Evolutionary conservation across 1,139 yeast genomes (phyloP), one percentile per base, ranked within the genome.

Genomic region (Cylindricascospora bacillispora): DNA sequence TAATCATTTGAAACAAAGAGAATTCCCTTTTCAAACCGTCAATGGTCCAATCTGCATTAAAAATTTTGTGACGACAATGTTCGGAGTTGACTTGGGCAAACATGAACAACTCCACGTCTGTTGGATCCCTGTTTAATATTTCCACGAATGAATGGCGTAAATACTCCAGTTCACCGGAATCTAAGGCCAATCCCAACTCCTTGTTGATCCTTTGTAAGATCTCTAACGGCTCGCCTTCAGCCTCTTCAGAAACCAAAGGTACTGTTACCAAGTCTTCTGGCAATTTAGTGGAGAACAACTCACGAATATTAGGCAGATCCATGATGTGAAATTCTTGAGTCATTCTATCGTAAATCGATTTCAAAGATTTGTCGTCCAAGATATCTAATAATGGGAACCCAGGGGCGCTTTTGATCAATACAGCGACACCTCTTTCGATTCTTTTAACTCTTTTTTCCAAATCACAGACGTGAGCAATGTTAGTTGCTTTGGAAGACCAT

Each of bases 81-180:
- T 92, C 99, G 13, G 97, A 85, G 62, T 92, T 92, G 45, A 92
- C 98, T 61, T 92, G 99, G 28, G 98, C 98, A 64, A 92, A 92
- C 97, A 92, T 92, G 60, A 92, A 92, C 43, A 92, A 66, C 58
- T 92, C 99, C 15, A 86, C 97, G 56, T 92, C 98, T 17, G 98
- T 89, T 31, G 98, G 98, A 54, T 86, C 83, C 57, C 98, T 73
- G 29, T 82, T 78, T 41, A 89, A 69, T 24, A 65, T 66, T 23
- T 72, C 62, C 33, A 65, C 70, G 61, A 89, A 92, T 1, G 95
- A 93, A 32, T 73, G 66, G 38, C 73, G 67, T 51, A 92, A 70
- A 57, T 92, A 92, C 29, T 80, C 83, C 44, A 89, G 82, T 62
- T 92, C 99, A 35, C 94, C 93, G 38, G 70, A 65, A 55, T 92